phyloP scores from a whole-genome alignment of 108 stramenopile genomes.

The Nitzschia sp. region DNA sequence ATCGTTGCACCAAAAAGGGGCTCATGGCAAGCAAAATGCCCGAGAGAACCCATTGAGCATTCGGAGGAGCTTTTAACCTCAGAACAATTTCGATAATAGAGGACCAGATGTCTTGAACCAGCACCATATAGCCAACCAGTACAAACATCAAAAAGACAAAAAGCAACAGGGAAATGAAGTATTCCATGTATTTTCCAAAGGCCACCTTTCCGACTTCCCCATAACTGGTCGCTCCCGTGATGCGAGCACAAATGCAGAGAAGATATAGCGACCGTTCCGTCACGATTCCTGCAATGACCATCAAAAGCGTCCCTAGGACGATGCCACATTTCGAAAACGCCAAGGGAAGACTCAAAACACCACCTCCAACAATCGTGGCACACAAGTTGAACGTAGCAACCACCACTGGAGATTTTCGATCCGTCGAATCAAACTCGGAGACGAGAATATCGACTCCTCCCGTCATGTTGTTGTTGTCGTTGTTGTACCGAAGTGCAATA shows the following conservation, averaged over 20 bases:
- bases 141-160: slow-evolving; percentile 71
- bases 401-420: slow-evolving; percentile 49
- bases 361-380: slow-evolving; percentile 89
- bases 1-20: slow-evolving; percentile 64
- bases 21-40: slow-evolving; percentile 40
- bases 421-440: slow-evolving; percentile 40
- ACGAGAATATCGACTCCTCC: slow-evolving; percentile 19
- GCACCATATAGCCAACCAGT: slow-evolving; percentile 79
- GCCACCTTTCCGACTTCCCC: slow-evolving; percentile 66
- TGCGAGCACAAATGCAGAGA: slow-evolving; percentile 64
- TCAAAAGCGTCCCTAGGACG: slow-evolving; percentile 56
- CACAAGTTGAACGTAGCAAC: slow-evolving; percentile 79
- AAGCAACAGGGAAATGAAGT: slow-evolving; percentile 49
- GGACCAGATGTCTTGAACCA: slow-evolving; percentile 74
- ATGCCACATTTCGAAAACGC: slow-evolving; percentile 84
- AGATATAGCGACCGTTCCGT: slow-evolving; percentile 68
- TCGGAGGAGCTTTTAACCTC: background rate
- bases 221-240: slow-evolving; percentile 68
- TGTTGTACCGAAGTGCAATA: background rate
- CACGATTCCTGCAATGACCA: slow-evolving; percentile 57
- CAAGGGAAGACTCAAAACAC: slow-evolving; percentile 79
- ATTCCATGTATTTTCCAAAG: slow-evolving; percentile 64
- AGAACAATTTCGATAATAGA: background rate
- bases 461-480: background rate
- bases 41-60: slow-evolving; percentile 32